These are phyloP conservation scores for Boehmeria nivea DNA, from an alignment of 306 rosid species.

Conservation along the genomic window DNA sequence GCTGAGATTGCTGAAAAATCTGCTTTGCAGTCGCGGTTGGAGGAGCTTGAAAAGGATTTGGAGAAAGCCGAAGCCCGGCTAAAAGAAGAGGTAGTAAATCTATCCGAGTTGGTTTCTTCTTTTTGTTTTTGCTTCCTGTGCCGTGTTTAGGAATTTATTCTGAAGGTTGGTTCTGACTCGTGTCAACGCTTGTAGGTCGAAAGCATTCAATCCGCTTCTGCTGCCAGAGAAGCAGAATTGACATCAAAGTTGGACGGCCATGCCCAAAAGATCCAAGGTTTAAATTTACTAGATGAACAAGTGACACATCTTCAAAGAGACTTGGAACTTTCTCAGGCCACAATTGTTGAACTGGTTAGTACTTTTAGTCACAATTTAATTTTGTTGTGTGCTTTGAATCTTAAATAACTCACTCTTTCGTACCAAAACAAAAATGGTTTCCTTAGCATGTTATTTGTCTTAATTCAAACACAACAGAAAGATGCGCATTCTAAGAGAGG, in stretches of 20 bases:
- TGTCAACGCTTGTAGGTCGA: constrained; percentile 40
- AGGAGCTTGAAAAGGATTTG: constrained; percentile 59
- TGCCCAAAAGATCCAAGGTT: constrained; percentile 38
- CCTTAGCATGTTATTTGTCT: constrained; percentile 14
- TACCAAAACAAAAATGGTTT: background rate
- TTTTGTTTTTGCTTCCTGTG: no score
- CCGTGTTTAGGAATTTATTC: no score
- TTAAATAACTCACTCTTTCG: background rate
- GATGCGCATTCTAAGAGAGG: constrained; percentile 52
- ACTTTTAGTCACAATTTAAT: background rate
- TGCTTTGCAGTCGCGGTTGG: constrained; percentile 45
- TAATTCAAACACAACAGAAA: constrained; percentile 41
- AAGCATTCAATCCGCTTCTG: constrained; percentile 45
- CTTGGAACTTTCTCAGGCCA: constrained; percentile 45
- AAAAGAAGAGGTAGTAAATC: constrained; percentile 58
- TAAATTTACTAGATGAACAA: constrained; percentile 50
- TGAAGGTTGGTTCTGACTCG: background rate
- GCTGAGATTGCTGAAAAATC: constrained; percentile 55
- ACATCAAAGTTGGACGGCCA: constrained; percentile 58
- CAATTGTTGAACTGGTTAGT: constrained; percentile 55
- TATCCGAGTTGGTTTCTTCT: background rate
- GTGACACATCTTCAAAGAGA: constrained; percentile 61
- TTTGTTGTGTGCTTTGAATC: background rate
- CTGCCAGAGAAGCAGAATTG: constrained; percentile 58
- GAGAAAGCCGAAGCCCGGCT: constrained; percentile 51